Base-by-base conservation (phyloP, 2,329 filamentous ascomycete genomes). In the Furcasterigmium furcatum region DNA sequence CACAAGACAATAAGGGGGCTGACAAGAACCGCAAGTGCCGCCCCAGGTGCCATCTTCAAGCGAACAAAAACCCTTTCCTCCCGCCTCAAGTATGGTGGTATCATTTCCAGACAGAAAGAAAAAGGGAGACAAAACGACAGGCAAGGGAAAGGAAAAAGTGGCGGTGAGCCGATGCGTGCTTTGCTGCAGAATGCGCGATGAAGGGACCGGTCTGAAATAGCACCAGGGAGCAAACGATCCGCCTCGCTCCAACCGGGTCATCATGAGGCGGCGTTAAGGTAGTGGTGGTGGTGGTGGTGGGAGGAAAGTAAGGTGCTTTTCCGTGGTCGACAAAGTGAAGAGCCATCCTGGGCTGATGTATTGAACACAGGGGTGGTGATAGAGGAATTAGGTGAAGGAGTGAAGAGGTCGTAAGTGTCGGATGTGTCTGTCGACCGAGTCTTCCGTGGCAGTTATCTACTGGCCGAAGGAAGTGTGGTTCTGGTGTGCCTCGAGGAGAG, bases 401-500 rank as follows among this genome's bases (percentile, higher is more conserved):
- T 42, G 18, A 49, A 32, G 30, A 48, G n/a, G 41, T 30, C 34
- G 45, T n/a, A 6, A 27, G 18, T 21, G 22, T 13, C 38, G n/a
- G 13, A 41, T 25, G 4, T 45, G 18, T 24, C 20, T 35, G 5
- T 38, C 16, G 35, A 19, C n/a, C n/a, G n/a, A n/a, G n/a, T n/a
- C 24, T 27, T 27, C 24, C 12, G 24, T 12, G 24, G 7, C 7
- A 12, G 24, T 27, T 27, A 7, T 27, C 56, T 56, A 67, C 45
- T 62, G 61, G 42, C 60, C 55, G 32, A 59, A 60, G 7, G 58
- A 56, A 12, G 50, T 57, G 47, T 71, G 65, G 42, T 44, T 59
- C 45, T 63, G 59, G 45, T 71, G 66, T 16, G 69, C 69, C 42
- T 71, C 66, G 60, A 67, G 64, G 14, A 74, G 68, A 53, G 62